Evolutionary conservation across 768 basidiomycete species (phyloP).

Genomic region (Boletus pseudopeckii): DNA sequence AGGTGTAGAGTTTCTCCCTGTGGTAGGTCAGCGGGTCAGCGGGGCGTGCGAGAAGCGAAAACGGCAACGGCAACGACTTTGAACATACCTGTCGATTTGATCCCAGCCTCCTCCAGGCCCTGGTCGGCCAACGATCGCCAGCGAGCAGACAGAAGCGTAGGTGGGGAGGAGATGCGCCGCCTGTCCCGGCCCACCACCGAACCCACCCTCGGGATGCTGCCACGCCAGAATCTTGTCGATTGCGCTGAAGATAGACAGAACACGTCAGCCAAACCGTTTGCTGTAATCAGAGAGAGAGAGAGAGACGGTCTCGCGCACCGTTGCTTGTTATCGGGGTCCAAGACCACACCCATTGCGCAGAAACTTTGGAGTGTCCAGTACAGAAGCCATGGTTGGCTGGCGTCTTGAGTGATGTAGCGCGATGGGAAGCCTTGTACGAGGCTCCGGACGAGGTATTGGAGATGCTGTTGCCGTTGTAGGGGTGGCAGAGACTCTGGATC

Average conservation of each 20-base stretch:
- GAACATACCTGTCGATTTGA: constrained; percentile 68
- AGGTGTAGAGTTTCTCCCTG: constrained; percentile 72
- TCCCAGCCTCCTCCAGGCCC: constrained; percentile 82
- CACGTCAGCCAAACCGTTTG: not conserved
- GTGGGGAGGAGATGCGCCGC: constrained; percentile 84
- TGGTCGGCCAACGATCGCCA: constrained; percentile 78
- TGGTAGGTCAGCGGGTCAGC: not conserved
- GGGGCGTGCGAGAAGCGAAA: not conserved
- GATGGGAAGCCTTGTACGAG: constrained; percentile 78
- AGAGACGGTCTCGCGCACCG: constrained; percentile 40
- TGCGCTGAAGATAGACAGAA: constrained; percentile 42
- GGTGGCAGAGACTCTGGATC: constrained; percentile 28
- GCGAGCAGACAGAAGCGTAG: constrained; percentile 80
- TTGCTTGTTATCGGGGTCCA: constrained; percentile 77
- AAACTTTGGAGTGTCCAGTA: constrained; percentile 92
- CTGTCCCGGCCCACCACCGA: constrained; percentile 89
- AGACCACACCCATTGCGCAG: constrained; percentile 67
- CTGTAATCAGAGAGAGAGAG: not conserved
- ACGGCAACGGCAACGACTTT: not conserved
- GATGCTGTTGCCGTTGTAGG: constrained; percentile 63
- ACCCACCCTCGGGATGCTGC: constrained; percentile 87
- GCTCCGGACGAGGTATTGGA: constrained; percentile 71
- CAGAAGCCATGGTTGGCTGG: constrained; percentile 91
- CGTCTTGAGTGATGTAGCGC: constrained; percentile 82
- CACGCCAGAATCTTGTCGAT: constrained; percentile 77